phyloP scores from a whole-genome alignment of 2,329 filamentous ascomycete genomes.

The Colletotrichum tabaci region DNA sequence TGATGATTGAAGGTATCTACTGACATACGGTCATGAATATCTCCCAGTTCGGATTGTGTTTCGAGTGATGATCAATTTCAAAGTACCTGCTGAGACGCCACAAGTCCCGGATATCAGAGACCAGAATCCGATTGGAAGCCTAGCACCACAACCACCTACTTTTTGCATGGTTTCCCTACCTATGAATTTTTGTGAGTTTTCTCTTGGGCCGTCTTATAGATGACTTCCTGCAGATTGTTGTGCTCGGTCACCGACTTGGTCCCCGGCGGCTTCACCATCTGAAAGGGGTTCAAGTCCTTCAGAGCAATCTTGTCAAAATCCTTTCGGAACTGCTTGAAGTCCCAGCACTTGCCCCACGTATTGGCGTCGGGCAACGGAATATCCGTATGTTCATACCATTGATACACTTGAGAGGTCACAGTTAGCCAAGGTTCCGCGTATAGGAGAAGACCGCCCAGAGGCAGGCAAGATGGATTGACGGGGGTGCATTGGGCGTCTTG shows the following conservation, averaged over 20 bases:
- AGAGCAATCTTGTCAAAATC: constrained; percentile 25
- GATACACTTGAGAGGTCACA: constrained; percentile 9
- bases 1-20: no score
- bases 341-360: constrained; percentile 33
- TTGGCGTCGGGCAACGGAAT: constrained; percentile 28
- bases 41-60: no score
- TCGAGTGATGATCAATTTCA: no score
- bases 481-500: no score
- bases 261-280: constrained; percentile 16
- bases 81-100: no score
- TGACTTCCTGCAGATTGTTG: constrained; percentile 29
- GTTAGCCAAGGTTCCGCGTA: neutral
- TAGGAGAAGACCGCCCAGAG: neutral
- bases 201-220: constrained; percentile 1
- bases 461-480: no score
- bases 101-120: no score
- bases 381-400: constrained; percentile 29
- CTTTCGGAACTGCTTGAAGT: constrained; percentile 13
- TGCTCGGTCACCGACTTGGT: constrained; percentile 22
- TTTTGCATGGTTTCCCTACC: neutral
- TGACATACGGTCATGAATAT: no score
- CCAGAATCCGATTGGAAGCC: no score
- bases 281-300: constrained; percentile 15
- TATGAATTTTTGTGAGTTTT: no score
- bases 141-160: neutral